Base-by-base conservation (phyloP, 2,329 filamentous ascomycete species). In the Byssothecium circinans region DNA sequence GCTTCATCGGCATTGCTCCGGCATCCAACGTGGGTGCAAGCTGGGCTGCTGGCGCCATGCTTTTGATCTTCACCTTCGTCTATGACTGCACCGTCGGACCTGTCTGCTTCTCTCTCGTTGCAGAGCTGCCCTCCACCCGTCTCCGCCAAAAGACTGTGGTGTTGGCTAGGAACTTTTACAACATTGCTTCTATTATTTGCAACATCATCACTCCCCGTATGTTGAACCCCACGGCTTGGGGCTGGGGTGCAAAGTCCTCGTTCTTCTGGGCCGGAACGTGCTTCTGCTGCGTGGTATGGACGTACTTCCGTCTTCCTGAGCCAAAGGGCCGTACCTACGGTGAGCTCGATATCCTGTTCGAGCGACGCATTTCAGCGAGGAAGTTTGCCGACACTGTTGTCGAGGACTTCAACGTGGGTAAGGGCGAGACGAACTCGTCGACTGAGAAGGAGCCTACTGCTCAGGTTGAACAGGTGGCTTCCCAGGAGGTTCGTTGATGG, bases 111-210 rank as follows among this genome's bases (percentile, higher is more conserved):
- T 92, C 89, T 0, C 81, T 96, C 11, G 90, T 95, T 6, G 83
- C 88, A 1, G 91, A 96, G 69, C 74, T 96, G 27, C 90, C 89
- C 0, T 90, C 89, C 0, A 84, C 88, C 10, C 83, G 91, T 11
- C 80, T 96, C 33, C 88, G 92, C 65, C 90, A 94, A 74, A 96
- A 96, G 78, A 95, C 91, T 0, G 87, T 95, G 36, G 90, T 94
- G 2, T 79, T 95, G 2, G 90, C 88, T 1, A 84, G 91, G 41
- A 88, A 89, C 58, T 76, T 89, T 25, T 79, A 76, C 77, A 91
- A 94, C 61, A 75, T 95, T 35, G 87, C 90, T 32, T 85, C 82
- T 49, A 94, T 95, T 58, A 73, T 95, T 58, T 87, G 84, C 67
- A 87, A 86, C 30, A 51, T 70, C 27, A 54, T 70, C 22, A 70